Conservation (phyloP, 306 rosid genomes). For the Gastrolobium villosum region DNA sequence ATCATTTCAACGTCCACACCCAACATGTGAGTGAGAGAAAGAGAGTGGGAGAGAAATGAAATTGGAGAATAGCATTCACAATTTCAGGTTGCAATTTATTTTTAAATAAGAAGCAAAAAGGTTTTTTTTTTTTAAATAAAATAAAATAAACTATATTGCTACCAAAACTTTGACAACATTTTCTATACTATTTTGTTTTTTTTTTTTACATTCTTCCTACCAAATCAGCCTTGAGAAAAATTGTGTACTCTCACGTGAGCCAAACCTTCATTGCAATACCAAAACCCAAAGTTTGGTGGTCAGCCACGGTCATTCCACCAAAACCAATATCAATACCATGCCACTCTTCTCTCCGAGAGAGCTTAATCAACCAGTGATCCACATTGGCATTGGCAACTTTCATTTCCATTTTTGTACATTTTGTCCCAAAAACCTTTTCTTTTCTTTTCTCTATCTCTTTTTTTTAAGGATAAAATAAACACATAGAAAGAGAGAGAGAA, state of each 20-base stretch:
- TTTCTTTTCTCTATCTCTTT: neutral
- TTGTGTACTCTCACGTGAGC: conserved; percentile 31
- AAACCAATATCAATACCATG: neutral
- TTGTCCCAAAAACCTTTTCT: neutral
- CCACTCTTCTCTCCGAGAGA: neutral
- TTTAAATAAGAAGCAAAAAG: neutral
- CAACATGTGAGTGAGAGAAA: conserved; percentile 45
- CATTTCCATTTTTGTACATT: conserved; percentile 44
- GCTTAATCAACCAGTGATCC: neutral
- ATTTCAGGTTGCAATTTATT: conserved; percentile 36
- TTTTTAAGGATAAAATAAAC: conserved; percentile 22
- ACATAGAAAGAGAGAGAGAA: neutral
- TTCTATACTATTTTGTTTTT: neutral
- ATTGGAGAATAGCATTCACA: conserved; percentile 43
- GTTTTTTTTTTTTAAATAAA: neutral
- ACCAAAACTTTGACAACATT: conserved; percentile 52
- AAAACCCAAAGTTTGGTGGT: conserved; percentile 18
- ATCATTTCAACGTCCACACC: conserved; percentile 55
- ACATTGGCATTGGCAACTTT: conserved; percentile 25
- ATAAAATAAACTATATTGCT: conserved; percentile 17
- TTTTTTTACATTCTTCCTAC: conserved; percentile 13
- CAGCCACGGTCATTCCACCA: neutral
- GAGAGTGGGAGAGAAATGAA: conserved; percentile 28
- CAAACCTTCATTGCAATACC: conserved; percentile 9
- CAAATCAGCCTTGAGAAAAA: conserved; percentile 28